A percentile compares a stretch with the other conserved stretches of the same genome.
These are phyloP conservation scores for Phytophthora rubi DNA, from an alignment of 352 stramenopile species.

Conservation along the genomic window DNA sequence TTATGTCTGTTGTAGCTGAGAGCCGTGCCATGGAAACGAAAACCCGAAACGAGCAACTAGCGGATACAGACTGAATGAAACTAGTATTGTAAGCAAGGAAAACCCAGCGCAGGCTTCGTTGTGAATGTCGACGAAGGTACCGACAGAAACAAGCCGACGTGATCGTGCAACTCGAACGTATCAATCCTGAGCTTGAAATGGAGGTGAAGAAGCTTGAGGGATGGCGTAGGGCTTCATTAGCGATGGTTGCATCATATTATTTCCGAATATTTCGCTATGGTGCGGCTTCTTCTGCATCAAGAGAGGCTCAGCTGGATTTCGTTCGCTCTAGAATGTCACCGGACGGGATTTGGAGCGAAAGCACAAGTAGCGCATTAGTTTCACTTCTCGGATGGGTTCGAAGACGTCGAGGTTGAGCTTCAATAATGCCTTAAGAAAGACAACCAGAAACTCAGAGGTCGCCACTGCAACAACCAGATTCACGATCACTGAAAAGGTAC, in stretches of 20 bases:
- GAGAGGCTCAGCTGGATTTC: background rate
- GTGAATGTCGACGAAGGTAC: background rate
- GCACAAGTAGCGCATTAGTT: background rate
- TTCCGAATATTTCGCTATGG: background rate
- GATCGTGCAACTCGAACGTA: background rate
- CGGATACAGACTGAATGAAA: background rate
- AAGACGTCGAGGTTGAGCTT: background rate
- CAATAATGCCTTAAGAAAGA: background rate
- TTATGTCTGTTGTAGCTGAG: background rate
- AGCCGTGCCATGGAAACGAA: background rate
- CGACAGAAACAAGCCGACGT: background rate
- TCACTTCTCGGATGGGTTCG: background rate
- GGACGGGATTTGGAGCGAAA: background rate
- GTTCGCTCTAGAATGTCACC: background rate
- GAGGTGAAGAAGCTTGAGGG: background rate
- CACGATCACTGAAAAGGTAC: background rate
- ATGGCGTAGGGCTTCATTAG: background rate
- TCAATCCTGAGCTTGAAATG: background rate
- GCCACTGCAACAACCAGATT: background rate
- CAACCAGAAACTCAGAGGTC: background rate
- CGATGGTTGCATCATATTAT: background rate
- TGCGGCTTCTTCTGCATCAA: background rate
- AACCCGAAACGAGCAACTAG: background rate
- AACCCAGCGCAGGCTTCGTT: background rate
- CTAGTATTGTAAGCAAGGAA: background rate